Percentiles rank a stretch among this genome's conserved stretches.
Conservation (phyloP, 768 basidiomycete genomes). For the Suillus subaureus region DNA sequence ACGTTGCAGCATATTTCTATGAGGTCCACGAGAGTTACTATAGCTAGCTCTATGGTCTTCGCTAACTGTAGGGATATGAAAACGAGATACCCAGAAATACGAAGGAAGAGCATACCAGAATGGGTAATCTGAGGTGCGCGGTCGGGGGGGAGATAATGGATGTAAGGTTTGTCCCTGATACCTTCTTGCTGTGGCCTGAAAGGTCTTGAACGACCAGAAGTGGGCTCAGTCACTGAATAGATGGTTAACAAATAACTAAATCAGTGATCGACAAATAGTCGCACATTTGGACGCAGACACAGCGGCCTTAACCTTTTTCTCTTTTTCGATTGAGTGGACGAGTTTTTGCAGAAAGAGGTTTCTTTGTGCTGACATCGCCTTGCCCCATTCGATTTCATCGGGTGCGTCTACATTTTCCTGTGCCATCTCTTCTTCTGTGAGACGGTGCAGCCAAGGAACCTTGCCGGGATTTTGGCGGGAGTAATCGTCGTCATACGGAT, state of each 20-base stretch:
- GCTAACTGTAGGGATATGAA: slow-evolving; percentile 1
- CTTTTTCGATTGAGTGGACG: slow-evolving; percentile 54
- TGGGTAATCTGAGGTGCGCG: slow-evolving; percentile 22
- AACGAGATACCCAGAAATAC: background rate
- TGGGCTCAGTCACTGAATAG: slow-evolving; percentile 24
- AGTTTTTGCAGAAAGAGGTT: slow-evolving; percentile 72
- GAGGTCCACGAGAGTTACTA: slow-evolving; percentile 24
- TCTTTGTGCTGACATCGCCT: slow-evolving; percentile 69
- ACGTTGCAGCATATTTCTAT: slow-evolving; percentile 52
- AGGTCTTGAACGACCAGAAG: slow-evolving; percentile 28
- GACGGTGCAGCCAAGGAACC: slow-evolving; percentile 59
- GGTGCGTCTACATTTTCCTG: slow-evolving; percentile 77
- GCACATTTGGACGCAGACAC: slow-evolving; percentile 33
- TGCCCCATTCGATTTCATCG: slow-evolving; percentile 81
- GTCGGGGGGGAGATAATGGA: slow-evolving; percentile 35
- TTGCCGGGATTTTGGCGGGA: slow-evolving; percentile 58
- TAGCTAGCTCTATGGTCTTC: slow-evolving; percentile 22
- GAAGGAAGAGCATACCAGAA: slow-evolving; percentile 22
- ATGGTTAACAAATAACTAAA: slow-evolving; percentile 2
- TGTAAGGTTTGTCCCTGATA: slow-evolving; percentile 34
- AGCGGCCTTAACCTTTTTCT: slow-evolving; percentile 48
- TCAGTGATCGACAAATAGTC: slow-evolving; percentile 17
- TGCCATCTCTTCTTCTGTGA: slow-evolving; percentile 55
- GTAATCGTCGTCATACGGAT: slow-evolving; percentile 76
- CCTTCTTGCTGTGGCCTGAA: slow-evolving; percentile 26